Conservation (phyloP, 768 basidiomycete species). For the Hypholoma fasciculare region DNA sequence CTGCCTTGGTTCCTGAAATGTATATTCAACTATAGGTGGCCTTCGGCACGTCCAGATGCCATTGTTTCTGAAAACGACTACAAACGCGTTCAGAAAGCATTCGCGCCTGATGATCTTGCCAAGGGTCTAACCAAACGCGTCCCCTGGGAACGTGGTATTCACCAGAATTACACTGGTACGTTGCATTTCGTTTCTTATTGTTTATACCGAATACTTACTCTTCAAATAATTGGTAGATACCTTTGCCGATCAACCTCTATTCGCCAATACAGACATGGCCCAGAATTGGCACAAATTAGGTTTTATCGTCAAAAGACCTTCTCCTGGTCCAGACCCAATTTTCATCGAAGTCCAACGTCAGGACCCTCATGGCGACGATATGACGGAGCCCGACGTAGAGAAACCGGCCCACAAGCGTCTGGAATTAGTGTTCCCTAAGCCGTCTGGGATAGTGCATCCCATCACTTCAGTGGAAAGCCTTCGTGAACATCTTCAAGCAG, state of each 20-base stretch:
- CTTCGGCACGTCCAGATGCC: conserved; percentile 27
- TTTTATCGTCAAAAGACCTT: conserved; percentile 13
- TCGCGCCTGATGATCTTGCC: conserved; percentile 9
- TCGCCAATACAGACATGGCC: conserved; percentile 20
- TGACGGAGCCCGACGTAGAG: not conserved
- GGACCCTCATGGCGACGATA: conserved; percentile 3
- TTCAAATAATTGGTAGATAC: not conserved
- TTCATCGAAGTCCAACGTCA: conserved; percentile 15
- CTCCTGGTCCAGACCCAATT: conserved; percentile 12
- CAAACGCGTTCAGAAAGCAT: conserved; percentile 7
- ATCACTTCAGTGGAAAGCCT: conserved; percentile 11
- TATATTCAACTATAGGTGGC: conserved; percentile 23
- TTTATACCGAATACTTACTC: not conserved
- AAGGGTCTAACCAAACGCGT: conserved; percentile 15
- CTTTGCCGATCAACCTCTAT: conserved; percentile 13
- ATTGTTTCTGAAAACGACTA: conserved; percentile 18
- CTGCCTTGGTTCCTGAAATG: not conserved
- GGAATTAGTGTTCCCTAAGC: conserved; percentile 3
- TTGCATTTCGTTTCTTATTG: not conserved
- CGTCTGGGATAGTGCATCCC: conserved; percentile 2
- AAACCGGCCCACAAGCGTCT: not conserved
- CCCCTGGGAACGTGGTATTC: conserved; percentile 17
- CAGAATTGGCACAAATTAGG: conserved; percentile 18
- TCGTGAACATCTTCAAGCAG: conserved; percentile 19
- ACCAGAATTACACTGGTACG: conserved; percentile 16